Base-by-base conservation (phyloP, 2,329 filamentous ascomycete species). In the Epichloe glyceriae region DNA sequence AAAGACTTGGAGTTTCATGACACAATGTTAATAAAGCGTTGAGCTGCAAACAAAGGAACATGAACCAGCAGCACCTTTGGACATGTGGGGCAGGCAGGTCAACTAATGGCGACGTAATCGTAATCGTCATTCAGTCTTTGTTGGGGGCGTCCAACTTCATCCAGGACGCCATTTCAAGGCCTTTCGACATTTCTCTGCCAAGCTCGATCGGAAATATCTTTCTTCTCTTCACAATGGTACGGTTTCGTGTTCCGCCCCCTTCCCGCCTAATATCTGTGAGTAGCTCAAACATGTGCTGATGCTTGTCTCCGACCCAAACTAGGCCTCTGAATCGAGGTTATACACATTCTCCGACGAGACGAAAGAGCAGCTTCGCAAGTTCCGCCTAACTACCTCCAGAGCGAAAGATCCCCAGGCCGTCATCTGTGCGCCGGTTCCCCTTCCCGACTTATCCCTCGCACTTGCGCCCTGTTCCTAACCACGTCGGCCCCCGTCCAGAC, bases 321-420 rank as follows among this genome's bases (percentile, higher is more conserved):
- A 69, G 68, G 66, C 66, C 61, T 94, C 90, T 64, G 90, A 96
- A 74, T 83, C 88, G 55, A 79, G 89, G 60, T 78, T 97, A 55
- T 97, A 95, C 73, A 88, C 86, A 53, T 95, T 97, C 79, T 94
- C 89, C 34, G 79, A 82, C 56, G 88, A 93, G 70, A 95, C 88
- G 44, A 93, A 85, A 70, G 83, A 89, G 57, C 84, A 90, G 63
- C 80, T 98, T 57, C 86, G 88, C 68, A 97, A 96, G 70, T 98
- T 98, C 73, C 86, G 93, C 47, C 78, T 98, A 30, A 82, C 85
- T 26, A 97, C 93, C 2, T 96, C 90, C 35, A 77, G 93, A 57
- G 83, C 88, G 49, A 91, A 85, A 64, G 82, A 85, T 45, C 85
- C 90, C 0, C 88, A 96, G 72, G 93, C 90, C 54, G 82, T 94